Percentiles rank a stretch among this genome's conserved stretches.
Evolutionary conservation across 108 stramenopile genomes (phyloP).

Genomic region (Discostella pseudostelligera): DNA sequence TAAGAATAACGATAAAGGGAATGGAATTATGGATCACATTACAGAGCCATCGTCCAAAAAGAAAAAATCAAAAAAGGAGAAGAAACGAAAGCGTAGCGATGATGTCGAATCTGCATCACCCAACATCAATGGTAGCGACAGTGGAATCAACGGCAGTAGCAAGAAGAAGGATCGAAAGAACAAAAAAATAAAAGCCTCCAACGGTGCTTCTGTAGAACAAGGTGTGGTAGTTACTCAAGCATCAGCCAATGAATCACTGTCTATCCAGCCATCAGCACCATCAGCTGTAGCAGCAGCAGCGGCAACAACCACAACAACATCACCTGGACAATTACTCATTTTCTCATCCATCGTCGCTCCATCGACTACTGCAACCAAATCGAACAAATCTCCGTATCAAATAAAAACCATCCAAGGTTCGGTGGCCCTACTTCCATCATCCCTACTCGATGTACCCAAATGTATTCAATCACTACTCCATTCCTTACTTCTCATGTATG

Average conservation of each 20-base stretch:
- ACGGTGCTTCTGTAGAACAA: constrained; percentile 5
- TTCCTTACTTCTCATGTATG: constrained; percentile 41
- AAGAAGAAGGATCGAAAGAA: constrained; percentile 36
- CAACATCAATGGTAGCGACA: not conserved
- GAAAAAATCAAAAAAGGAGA: constrained; percentile 39
- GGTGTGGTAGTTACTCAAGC: constrained; percentile 6
- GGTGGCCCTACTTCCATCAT: constrained; percentile 45
- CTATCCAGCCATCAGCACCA: not conserved
- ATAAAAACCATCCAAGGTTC: constrained; percentile 41
- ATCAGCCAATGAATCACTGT: not conserved
- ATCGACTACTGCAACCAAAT: not conserved
- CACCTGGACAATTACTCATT: constrained; percentile 4
- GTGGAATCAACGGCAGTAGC: not conserved
- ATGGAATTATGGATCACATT: constrained; percentile 7
- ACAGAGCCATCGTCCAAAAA: constrained; percentile 21
- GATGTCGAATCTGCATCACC: constrained; percentile 8
- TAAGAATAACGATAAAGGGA: too few relatives aligned
- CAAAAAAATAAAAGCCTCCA: constrained; percentile 22
- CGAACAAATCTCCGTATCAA: constrained; percentile 31
- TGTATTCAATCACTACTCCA: constrained; percentile 31
- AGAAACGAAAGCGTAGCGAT: constrained; percentile 27
- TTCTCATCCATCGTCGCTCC: constrained; percentile 21
- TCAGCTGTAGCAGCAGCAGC: not conserved
- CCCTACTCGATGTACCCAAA: constrained; percentile 25
- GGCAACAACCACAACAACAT: not conserved